Evolutionary conservation across 768 basidiomycete genomes (phyloP).

Genomic region (Hericium coralloides): DNA sequence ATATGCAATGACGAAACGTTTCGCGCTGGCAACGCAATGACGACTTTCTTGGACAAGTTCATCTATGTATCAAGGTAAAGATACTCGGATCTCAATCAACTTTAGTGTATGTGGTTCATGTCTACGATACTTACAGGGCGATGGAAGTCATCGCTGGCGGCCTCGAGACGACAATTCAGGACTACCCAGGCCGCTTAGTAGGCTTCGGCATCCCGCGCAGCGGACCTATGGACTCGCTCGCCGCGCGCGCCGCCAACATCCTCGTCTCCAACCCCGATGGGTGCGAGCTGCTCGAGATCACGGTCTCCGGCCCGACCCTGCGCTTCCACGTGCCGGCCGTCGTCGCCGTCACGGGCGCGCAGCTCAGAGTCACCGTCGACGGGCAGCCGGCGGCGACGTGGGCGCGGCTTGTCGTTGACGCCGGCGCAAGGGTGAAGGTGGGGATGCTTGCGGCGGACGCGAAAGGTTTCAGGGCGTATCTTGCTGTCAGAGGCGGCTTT

Average conservation of each 20-base stretch:
- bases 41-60: slow-evolving; percentile 39
- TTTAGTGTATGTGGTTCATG: neutral
- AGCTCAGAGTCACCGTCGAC: slow-evolving; percentile 30
- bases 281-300: slow-evolving; percentile 48
- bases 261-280: slow-evolving; percentile 43
- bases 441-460: slow-evolving; percentile 14
- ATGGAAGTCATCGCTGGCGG: slow-evolving; percentile 48
- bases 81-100: slow-evolving; percentile 3
- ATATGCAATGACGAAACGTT: slow-evolving; percentile 35
- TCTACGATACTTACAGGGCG: slow-evolving; percentile 22
- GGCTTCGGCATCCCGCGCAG: slow-evolving; percentile 53
- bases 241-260: slow-evolving; percentile 47
- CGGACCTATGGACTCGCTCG: slow-evolving; percentile 55
- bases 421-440: slow-evolving; percentile 33
- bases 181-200: slow-evolving; percentile 42
- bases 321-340: slow-evolving; percentile 42
- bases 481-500: slow-evolving; percentile 52
- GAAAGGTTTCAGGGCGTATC: slow-evolving; percentile 36
- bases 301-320: slow-evolving; percentile 26
- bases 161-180: slow-evolving; percentile 49
- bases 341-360: slow-evolving; percentile 36
- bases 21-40: slow-evolving; percentile 35
- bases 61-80: slow-evolving; percentile 32
- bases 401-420: slow-evolving; percentile 38
- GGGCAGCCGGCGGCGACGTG: slow-evolving; percentile 34